Percentiles rank a stretch among this genome's conserved stretches.
Conservation (phyloP, 148 eudicot genomes). For the Spergularia marina region DNA sequence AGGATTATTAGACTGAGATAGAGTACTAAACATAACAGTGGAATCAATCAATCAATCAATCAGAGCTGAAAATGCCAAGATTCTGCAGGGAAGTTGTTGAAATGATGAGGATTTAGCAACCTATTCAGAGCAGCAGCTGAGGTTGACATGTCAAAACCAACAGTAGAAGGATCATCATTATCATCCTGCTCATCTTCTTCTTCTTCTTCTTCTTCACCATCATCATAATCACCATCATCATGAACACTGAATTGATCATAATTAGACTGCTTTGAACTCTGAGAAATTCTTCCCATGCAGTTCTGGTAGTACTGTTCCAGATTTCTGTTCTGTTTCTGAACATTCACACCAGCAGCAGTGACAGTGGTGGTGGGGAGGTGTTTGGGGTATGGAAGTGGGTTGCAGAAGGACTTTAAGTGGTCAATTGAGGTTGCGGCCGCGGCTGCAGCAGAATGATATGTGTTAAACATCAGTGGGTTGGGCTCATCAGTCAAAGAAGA, state of each 20-base stretch:
- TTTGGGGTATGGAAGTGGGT: neutral
- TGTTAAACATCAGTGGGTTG: neutral
- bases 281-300: conserved; percentile 13
- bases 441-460: neutral
- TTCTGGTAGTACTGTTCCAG: conserved; percentile 2
- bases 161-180: conserved; percentile 4
- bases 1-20: neutral
- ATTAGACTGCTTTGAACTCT: neutral
- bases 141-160: conserved; percentile 28
- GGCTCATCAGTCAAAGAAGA: conserved; percentile 7
- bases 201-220: neutral
- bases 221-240: neutral
- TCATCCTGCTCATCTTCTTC: neutral
- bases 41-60: neutral
- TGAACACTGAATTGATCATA: neutral
- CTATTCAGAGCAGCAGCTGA: conserved; percentile 29
- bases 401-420: neutral
- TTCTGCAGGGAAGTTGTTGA: conserved; percentile 23
- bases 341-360: neutral
- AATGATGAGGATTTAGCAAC: conserved; percentile 27
- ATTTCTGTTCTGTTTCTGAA: conserved; percentile 1
- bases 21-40: neutral
- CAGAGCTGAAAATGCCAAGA: conserved; percentile 32
- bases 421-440: neutral
- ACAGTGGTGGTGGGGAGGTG: neutral